These are phyloP conservation scores for Penicillium atrosanguineum DNA, from an alignment of 495 filamentous ascomycete genomes.

Conservation along the genomic window DNA sequence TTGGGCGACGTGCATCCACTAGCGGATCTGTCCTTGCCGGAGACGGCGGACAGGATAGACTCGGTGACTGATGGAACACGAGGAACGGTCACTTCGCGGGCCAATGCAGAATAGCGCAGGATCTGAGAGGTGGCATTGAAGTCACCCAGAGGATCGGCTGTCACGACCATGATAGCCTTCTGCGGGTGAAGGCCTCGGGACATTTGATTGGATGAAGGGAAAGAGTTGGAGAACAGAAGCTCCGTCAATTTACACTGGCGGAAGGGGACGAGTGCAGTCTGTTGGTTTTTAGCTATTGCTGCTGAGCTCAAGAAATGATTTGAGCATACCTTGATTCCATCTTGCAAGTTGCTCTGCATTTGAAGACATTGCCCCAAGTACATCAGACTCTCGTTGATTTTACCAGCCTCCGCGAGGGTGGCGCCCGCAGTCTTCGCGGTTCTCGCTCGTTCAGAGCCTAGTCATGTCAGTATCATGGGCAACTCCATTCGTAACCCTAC, in stretches of 20 bases:
- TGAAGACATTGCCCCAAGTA: conserved; percentile 96
- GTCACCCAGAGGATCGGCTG: conserved; percentile 89
- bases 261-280: conserved; percentile 82
- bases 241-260: conserved; percentile 97
- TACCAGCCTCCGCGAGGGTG: conserved; percentile 90
- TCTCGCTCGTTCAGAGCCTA: conserved; percentile 85
- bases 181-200: conserved; percentile 63
- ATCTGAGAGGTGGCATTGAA: conserved; percentile 98
- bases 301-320: background rate
- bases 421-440: conserved; percentile 91
- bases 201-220: conserved; percentile 65
- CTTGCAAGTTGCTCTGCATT: conserved; percentile 80
- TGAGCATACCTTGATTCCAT: conserved; percentile 65
- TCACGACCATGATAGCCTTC: conserved; percentile 93
- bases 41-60: conserved; percentile 53
- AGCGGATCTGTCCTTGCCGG: conserved; percentile 28
- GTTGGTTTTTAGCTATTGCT: conserved; percentile 7
- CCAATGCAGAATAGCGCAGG: conserved; percentile 89
- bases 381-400: conserved; percentile 98
- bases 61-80: conserved; percentile 74
- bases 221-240: conserved; percentile 92
- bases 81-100: conserved; percentile 89
- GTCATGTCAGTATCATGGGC: conserved; percentile 11
- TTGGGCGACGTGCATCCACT: conserved; percentile 50
- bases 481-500: background rate